phyloP scores from a whole-genome alignment of 805 yeast species.

The Spathaspora sp. region DNA sequence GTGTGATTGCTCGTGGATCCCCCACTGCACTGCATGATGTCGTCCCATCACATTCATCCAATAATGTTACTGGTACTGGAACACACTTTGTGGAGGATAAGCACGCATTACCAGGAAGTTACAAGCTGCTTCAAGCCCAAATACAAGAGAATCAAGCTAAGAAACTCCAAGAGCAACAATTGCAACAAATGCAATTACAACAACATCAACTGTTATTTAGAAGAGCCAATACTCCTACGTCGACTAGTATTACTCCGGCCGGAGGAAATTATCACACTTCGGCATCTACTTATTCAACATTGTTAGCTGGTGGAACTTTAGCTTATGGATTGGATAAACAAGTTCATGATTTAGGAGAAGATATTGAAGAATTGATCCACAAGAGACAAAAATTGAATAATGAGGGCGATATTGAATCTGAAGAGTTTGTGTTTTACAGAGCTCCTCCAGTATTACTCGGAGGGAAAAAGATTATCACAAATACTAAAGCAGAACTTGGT shows the following conservation, averaged over 20 bases:
- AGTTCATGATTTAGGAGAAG: slow-evolving; percentile 4
- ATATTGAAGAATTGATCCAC: slow-evolving; percentile 15
- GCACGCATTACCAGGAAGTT: slow-evolving; percentile 8
- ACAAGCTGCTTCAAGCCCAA: slow-evolving; percentile 10
- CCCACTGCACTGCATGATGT: slow-evolving; percentile 3
- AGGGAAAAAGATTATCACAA: slow-evolving; percentile 12
- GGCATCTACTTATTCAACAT: slow-evolving; percentile 31
- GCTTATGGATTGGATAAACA: slow-evolving; percentile 27
- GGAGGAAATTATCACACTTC: slow-evolving; percentile 22
- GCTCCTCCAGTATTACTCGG: slow-evolving; percentile 55
- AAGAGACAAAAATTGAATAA: slow-evolving; percentile 20
- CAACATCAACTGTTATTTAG: slow-evolving; percentile 13
- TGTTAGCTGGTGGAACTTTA: slow-evolving; percentile 36
- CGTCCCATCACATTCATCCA: neutral
- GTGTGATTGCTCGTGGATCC: slow-evolving; percentile 11
- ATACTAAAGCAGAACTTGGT: slow-evolving; percentile 43
- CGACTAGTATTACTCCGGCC: slow-evolving; percentile 10
- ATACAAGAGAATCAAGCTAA: slow-evolving; percentile 11
- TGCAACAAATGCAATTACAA: slow-evolving; percentile 15
- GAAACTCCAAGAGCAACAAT: slow-evolving; percentile 15
- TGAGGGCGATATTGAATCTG: slow-evolving; percentile 6
- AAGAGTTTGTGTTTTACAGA: slow-evolving; percentile 56
- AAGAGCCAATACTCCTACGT: slow-evolving; percentile 13
- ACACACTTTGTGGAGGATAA: slow-evolving; percentile 2
- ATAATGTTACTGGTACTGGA: neutral